These are phyloP conservation scores for Trichosporon sp. DNA, from an alignment of 1,284 basidiomycete genomes.

Conservation along the genomic window DNA sequence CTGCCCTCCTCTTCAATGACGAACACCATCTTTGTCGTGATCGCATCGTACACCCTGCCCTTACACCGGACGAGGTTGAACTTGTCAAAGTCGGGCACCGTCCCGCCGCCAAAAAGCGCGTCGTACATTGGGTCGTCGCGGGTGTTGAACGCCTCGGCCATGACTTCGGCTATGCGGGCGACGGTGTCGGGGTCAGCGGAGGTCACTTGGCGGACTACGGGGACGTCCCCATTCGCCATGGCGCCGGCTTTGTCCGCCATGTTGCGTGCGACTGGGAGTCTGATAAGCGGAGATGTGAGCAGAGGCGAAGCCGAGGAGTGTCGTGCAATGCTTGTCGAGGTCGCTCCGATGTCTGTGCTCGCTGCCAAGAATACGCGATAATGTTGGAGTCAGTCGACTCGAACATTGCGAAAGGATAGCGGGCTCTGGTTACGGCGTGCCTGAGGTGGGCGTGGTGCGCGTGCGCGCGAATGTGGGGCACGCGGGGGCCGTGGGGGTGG, in stretches of 20 bases:
- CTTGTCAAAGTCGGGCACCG: neutral
- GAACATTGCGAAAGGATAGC: too few species aligned
- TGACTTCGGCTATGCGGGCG: neutral
- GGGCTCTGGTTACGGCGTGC: too few species aligned
- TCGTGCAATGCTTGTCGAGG: too few species aligned
- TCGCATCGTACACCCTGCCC: constrained; percentile 1
- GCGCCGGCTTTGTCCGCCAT: neutral
- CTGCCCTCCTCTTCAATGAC: neutral
- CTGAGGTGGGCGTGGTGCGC: neutral
- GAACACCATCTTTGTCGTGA: neutral
- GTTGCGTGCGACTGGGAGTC: neutral
- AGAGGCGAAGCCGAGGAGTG: too few species aligned
- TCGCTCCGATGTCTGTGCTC: too few species aligned
- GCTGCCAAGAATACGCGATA: too few species aligned
- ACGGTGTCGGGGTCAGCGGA: neutral
- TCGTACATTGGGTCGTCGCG: constrained; percentile 3
- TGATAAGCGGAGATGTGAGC: neutral
- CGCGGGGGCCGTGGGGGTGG: neutral
- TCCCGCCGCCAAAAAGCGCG: neutral
- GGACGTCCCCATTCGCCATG: too few species aligned
- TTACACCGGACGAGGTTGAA: constrained; percentile 1
- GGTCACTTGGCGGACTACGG: neutral
- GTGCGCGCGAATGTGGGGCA: too few species aligned
- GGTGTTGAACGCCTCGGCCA: constrained; percentile 6
- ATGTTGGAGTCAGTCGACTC: too few species aligned